phyloP scores from a whole-genome alignment of 495 filamentous ascomycete species.

The Tuber magnatum region DNA sequence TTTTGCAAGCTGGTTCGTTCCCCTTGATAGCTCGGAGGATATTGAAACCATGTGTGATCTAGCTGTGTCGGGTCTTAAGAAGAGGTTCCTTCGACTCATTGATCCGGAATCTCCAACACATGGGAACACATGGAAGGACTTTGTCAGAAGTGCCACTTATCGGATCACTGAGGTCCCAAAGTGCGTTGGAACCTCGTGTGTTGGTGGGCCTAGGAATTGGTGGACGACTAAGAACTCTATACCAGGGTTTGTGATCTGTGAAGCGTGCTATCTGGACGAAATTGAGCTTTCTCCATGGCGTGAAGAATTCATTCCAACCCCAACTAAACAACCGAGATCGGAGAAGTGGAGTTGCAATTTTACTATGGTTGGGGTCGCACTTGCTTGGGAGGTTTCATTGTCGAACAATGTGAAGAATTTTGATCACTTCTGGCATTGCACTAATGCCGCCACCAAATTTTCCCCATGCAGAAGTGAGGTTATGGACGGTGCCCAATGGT shows the following conservation, averaged over 20 bases:
- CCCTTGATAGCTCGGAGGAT: background rate
- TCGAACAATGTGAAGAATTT: background rate
- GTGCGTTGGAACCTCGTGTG: background rate
- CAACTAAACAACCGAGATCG: background rate
- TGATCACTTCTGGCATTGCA: background rate
- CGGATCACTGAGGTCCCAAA: constrained; percentile 1
- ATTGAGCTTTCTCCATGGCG: constrained; percentile 1
- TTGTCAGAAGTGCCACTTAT: constrained; percentile 5
- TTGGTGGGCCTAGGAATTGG: background rate
- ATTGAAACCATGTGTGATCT: background rate
- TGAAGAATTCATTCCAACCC: background rate
- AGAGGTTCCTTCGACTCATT: background rate
- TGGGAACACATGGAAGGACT: background rate
- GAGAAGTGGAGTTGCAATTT: background rate
- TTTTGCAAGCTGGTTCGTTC: background rate
- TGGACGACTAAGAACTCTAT: background rate
- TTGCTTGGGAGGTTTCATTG: background rate
- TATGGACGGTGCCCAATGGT: background rate
- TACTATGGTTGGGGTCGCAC: background rate
- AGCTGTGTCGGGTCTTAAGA: background rate
- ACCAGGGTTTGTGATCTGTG: background rate
- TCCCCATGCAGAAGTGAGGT: background rate
- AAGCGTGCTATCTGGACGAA: background rate
- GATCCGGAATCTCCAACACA: background rate
- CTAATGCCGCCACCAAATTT: background rate